phyloP scores from a whole-genome alignment of 495 filamentous ascomycete species.

The Hyaloscypha variabilis region DNA sequence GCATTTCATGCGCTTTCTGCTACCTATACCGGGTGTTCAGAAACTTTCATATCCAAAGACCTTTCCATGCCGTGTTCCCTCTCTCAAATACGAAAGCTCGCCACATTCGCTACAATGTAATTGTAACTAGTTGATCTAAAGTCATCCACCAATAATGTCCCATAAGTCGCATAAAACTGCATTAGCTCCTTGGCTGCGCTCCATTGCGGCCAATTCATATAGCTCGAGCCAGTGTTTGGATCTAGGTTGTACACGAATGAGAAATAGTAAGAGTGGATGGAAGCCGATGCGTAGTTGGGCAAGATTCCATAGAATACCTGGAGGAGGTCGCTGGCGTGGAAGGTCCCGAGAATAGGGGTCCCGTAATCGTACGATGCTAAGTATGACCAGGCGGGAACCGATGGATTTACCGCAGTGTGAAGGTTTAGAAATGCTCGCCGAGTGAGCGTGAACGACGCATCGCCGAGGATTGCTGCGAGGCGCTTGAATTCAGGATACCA shows the following conservation, averaged over 20 bases:
- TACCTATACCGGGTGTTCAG: too few relatives aligned
- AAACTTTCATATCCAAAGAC: too few relatives aligned
- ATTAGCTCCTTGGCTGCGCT: constrained; percentile 52
- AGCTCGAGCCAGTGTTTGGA: constrained; percentile 55
- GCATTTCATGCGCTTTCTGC: too few relatives aligned
- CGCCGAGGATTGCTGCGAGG: constrained; percentile 73
- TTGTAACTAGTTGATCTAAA: constrained; percentile 55
- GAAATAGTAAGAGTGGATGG: constrained; percentile 64
- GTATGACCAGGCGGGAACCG: constrained; percentile 66
- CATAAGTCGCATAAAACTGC: constrained; percentile 53
- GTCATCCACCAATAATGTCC: constrained; percentile 55
- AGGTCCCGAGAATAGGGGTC: constrained; percentile 71
- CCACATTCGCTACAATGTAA: constrained; percentile 49
- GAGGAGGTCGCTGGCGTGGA: constrained; percentile 62
- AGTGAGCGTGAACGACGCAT: constrained; percentile 39
- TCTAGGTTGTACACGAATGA: constrained; percentile 67
- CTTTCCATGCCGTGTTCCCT: too few relatives aligned
- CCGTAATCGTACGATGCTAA: constrained; percentile 68
- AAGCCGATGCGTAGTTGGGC: constrained; percentile 54
- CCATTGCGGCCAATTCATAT: constrained; percentile 65
- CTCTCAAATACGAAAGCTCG: constrained; percentile 51
- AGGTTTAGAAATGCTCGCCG: constrained; percentile 34
- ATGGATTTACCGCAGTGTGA: constrained; percentile 6
- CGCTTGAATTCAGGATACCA: constrained; percentile 77
- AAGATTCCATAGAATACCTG: constrained; percentile 28